Evolutionary conservation across 441 rosid species (phyloP).

Genomic region (Gossypium davidsonii): DNA sequence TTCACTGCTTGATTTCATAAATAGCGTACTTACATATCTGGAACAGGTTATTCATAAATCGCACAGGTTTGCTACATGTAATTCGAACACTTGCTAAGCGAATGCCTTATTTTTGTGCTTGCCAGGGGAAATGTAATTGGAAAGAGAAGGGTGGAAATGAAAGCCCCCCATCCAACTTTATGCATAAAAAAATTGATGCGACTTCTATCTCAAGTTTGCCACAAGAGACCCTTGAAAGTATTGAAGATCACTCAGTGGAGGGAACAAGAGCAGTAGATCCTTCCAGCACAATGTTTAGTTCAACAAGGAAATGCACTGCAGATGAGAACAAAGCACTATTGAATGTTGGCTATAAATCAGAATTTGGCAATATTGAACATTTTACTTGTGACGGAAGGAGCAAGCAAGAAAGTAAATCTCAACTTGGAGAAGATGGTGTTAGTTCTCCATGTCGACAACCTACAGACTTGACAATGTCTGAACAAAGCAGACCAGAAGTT

Average conservation of each 20-base stretch:
- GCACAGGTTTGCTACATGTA: neutral
- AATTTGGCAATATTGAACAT: slow-evolving; percentile 24
- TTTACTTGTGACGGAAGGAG: slow-evolving; percentile 28
- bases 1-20: neutral
- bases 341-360: slow-evolving; percentile 20
- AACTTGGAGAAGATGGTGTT: slow-evolving; percentile 24
- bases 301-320: slow-evolving; percentile 23
- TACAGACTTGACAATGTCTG: slow-evolving; percentile 21
- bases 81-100: neutral
- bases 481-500: slow-evolving; percentile 46
- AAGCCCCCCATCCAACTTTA: slow-evolving; percentile 16
- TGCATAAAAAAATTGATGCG: slow-evolving; percentile 13
- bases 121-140: slow-evolving; percentile 31
- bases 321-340: slow-evolving; percentile 25
- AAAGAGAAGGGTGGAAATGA: slow-evolving; percentile 22
- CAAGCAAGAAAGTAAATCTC: slow-evolving; percentile 23
- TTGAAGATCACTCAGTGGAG: slow-evolving; percentile 28
- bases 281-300: slow-evolving; percentile 23
- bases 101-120: slow-evolving; percentile 25
- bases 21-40: neutral
- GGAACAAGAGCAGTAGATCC: slow-evolving; percentile 35
- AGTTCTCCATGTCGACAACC: slow-evolving; percentile 30
- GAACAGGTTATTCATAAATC: neutral
- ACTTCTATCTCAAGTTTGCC: slow-evolving; percentile 20
- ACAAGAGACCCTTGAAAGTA: slow-evolving; percentile 20